Base-by-base conservation (phyloP, 208 protist species). In the Crithidia fasciculata region DNA sequence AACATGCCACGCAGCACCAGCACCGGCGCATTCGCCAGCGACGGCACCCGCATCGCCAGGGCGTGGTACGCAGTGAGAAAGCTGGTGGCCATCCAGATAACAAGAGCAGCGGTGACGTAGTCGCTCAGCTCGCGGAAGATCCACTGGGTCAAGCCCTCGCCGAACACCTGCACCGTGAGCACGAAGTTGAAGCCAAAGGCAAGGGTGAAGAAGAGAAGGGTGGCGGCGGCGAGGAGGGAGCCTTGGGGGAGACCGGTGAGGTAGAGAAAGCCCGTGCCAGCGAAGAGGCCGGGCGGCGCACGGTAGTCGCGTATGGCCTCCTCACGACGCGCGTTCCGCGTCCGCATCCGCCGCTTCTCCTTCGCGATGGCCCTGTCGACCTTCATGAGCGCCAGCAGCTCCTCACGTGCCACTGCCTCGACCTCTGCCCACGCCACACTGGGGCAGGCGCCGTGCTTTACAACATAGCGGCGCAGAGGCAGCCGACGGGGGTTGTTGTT, bases 401-500 rank as follows among this genome's bases (percentile, higher is more conserved):
- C 88, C 65, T 94, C 80, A 8, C 77, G 77, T 10, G 78, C 80
- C 44, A 92, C 49, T 12, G 16, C 58, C 3, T 74, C 0, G 10
- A 94, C 76, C 0, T 90, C 73, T 36, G 84, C 76, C 54, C 76
- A 62, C 58, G 91, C 87, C 2, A 89, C 44, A 16, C 69, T 37
- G 15, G 80, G 78, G 65, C 76, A 90, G 15, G 58, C 78, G 28
- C 81, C 78, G 3, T 81, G 80, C 55, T 55, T 60, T 1, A 50
- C 54, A 63, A 96, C 67, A 65, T 92, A 96, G 18, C 78, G 60
- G 5, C 72, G 74, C 18, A 96, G 72, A 36, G 82, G 69, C 49
- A 92, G 70, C 40, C 87, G 74, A 2, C 71, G 75, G 6, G 76
- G 81, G 76, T 92, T 94, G 74, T 90, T 91, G 45, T 79, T 77